Percentiles rank a stretch among this genome's conserved stretches.
These are phyloP conservation scores for Cercospora sojina DNA, from an alignment of 2,329 filamentous ascomycete genomes.

Conservation along the genomic window DNA sequence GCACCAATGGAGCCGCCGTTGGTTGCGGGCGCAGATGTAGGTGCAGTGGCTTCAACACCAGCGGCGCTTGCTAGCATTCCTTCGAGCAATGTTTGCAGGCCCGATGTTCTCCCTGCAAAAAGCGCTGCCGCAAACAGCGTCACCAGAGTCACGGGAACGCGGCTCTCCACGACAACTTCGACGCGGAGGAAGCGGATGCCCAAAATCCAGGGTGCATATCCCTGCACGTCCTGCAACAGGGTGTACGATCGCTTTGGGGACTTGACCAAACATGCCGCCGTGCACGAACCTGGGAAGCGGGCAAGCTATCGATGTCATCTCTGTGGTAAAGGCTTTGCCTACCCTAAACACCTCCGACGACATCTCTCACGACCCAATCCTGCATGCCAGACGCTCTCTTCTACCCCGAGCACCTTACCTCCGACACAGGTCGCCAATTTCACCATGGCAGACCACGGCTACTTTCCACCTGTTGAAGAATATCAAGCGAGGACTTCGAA, in stretches of 20 bases:
- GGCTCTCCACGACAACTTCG: not conserved
- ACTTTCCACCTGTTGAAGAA: slow-evolving; percentile 5
- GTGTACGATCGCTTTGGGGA: not conserved
- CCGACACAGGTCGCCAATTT: not conserved
- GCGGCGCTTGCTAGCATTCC: slow-evolving; percentile 3
- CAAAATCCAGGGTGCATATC: slow-evolving; percentile 1
- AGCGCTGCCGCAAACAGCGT: not conserved
- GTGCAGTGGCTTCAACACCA: not conserved
- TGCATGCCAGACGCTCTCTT: slow-evolving; percentile 1
- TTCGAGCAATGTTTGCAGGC: not conserved
- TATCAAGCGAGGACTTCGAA: slow-evolving; percentile 1
- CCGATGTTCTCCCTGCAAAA: slow-evolving; percentile 6
- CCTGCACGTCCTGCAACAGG: slow-evolving; percentile 2
- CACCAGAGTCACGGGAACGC: not conserved
- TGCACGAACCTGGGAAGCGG: slow-evolving; percentile 7
- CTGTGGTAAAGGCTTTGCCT: not conserved
- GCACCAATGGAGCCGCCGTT: not conserved
- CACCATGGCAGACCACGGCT: slow-evolving; percentile 5
- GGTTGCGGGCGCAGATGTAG: not conserved
- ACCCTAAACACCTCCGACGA: not conserved
- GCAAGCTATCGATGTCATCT: slow-evolving; percentile 2
- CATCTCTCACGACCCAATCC: slow-evolving; percentile 6
- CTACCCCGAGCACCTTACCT: slow-evolving; percentile 1
- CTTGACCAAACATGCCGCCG: not conserved
- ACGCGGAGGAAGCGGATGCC: slow-evolving; percentile 1